phyloP scores from a whole-genome alignment of 345 rosid species.

The Salix brachista region DNA sequence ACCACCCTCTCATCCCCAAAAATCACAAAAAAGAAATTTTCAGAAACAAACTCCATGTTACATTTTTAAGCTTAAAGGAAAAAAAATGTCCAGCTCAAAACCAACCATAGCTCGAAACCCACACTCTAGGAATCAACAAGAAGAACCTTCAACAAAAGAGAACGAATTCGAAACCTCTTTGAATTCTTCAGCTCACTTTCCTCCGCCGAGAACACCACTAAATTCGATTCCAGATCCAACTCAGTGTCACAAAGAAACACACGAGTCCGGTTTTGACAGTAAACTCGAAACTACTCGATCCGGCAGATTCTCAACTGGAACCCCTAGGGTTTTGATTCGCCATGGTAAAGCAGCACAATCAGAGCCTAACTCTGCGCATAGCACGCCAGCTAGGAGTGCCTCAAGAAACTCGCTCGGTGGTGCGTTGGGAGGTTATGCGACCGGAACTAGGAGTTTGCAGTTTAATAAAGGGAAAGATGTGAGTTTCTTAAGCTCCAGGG shows the following conservation, averaged over 20 bases:
- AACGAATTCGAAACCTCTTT: constrained; percentile 47
- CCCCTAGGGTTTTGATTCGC: constrained; percentile 41
- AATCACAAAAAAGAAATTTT: too few species aligned
- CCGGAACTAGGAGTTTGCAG: constrained; percentile 31
- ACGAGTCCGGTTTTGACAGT: constrained; percentile 33
- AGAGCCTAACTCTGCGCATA: constrained; percentile 70
- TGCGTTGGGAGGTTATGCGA: constrained; percentile 21
- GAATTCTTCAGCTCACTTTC: constrained; percentile 39
- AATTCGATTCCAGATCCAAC: constrained; percentile 73
- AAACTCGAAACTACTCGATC: constrained; percentile 28
- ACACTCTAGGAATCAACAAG: constrained; percentile 13
- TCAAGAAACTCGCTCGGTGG: constrained; percentile 56
- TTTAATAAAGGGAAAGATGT: constrained; percentile 43
- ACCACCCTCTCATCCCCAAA: not conserved
- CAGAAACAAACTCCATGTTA: too few species aligned
- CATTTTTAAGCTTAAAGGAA: too few species aligned
- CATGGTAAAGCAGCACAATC: constrained; percentile 44
- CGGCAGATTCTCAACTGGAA: constrained; percentile 14
- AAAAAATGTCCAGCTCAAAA: constrained; percentile 37
- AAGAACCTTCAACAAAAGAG: constrained; percentile 45
- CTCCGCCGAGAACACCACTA: constrained; percentile 70
- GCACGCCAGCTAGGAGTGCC: constrained; percentile 61
- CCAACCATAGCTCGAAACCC: constrained; percentile 19
- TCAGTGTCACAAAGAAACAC: constrained; percentile 40
- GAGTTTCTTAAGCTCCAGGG: constrained; percentile 41